Conservation (phyloP, 768 basidiomycete species). For the Lentinula sp. region DNA sequence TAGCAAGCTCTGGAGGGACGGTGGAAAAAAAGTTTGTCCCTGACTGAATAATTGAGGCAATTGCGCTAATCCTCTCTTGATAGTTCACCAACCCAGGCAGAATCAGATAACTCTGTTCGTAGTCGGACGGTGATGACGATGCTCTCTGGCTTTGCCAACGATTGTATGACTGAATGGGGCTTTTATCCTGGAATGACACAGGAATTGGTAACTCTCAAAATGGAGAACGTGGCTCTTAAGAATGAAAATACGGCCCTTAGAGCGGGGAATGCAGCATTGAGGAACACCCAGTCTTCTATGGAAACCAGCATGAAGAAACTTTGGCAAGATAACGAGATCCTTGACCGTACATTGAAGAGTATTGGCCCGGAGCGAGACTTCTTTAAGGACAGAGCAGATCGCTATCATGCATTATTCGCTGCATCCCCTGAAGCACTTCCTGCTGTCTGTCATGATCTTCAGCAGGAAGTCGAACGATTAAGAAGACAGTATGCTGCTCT, state of each 20-base stretch:
- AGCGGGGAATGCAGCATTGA: neutral
- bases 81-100: neutral
- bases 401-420: neutral
- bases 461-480: neutral
- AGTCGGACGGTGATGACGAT: neutral
- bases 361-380: neutral
- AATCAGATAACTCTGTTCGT: neutral
- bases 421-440: neutral
- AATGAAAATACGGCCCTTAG: neutral
- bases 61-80: neutral
- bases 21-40: neutral
- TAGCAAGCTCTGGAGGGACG: neutral
- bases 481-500: neutral
- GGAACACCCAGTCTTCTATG: neutral
- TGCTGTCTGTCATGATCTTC: neutral
- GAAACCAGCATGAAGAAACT: neutral
- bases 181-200: neutral
- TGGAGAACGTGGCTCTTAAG: neutral
- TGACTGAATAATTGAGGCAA: neutral
- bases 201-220: neutral
- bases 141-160: neutral
- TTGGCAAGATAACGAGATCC: conserved; percentile 1
- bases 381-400: neutral
- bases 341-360: neutral
- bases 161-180: neutral